Conservation (phyloP, 139 green algal genomes). For the Ulvella scutata region DNA sequence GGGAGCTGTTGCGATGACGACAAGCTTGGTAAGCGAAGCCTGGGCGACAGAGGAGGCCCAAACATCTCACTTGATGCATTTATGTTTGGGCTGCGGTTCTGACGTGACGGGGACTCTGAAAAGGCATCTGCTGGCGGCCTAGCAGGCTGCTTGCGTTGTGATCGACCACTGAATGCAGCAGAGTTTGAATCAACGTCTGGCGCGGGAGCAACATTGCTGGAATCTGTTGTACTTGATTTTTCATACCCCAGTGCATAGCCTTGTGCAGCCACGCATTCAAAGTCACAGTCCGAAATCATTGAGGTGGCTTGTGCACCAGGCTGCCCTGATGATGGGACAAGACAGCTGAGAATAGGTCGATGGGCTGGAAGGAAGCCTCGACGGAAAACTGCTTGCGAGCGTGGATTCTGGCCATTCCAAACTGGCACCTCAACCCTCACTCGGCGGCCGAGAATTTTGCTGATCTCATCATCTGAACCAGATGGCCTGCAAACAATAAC, state of each 20-base stretch:
- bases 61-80: too few relatives aligned
- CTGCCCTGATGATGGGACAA: neutral
- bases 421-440: neutral
- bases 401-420: neutral
- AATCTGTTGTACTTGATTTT: too few relatives aligned
- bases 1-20: too few relatives aligned
- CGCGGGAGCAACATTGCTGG: too few relatives aligned
- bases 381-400: neutral
- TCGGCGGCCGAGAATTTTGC: neutral
- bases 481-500: neutral
- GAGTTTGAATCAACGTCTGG: too few relatives aligned
- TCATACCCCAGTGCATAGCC: neutral
- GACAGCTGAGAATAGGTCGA: neutral
- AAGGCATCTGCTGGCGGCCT: too few relatives aligned
- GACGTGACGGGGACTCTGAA: too few relatives aligned
- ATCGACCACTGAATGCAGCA: too few relatives aligned
- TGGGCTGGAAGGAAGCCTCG: neutral
- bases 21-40: too few relatives aligned
- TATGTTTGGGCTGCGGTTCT: too few relatives aligned
- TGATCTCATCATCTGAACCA: neutral
- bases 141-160: too few relatives aligned
- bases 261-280: neutral
- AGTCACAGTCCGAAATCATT: neutral
- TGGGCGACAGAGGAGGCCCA: too few relatives aligned
- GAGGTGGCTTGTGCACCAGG: neutral